Conservation (phyloP, 2,329 filamentous ascomycete genomes). For the Aspergillus tubingensis region DNA sequence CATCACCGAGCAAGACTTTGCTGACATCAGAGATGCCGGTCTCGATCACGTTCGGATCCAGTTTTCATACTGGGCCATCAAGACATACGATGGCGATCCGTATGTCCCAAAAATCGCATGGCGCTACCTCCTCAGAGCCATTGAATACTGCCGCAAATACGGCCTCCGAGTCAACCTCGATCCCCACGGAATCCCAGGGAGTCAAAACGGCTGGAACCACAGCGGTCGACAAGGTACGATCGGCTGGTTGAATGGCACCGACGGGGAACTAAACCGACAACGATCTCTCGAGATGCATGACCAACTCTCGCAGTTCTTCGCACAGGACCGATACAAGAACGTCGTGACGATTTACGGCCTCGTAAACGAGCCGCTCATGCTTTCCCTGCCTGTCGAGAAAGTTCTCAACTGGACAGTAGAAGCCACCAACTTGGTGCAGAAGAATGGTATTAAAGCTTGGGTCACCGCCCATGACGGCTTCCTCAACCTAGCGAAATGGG, state of each 20-base stretch:
- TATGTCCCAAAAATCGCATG: conserved; percentile 86
- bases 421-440: conserved; percentile 71
- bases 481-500: conserved; percentile 87
- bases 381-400: conserved; percentile 61
- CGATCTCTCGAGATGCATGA: conserved; percentile 86
- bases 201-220: conserved; percentile 98
- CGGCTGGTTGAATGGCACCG: conserved; percentile 86
- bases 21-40: conserved; percentile 80
- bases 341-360: conserved; percentile 91
- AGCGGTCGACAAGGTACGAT: conserved; percentile 80
- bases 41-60: conserved; percentile 97
- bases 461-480: conserved; percentile 95
- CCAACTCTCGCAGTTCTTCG: conserved; percentile 85
- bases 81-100: conserved; percentile 79
- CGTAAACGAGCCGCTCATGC: conserved; percentile 92
- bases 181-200: conserved; percentile 85
- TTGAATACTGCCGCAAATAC: conserved; percentile 92
- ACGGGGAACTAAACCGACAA: conserved; percentile 75
- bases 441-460: conserved; percentile 71
- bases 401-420: conserved; percentile 79
- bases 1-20: conserved; percentile 80
- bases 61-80: conserved; percentile 92
- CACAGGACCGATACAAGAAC: conserved; percentile 89
- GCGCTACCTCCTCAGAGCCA: conserved; percentile 88
- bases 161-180: conserved; percentile 92